Percentiles rank a stretch among this genome's conserved stretches.
phyloP scores from a whole-genome alignment of 2,329 filamentous ascomycete species.

The Emmonsiellopsis sp. region DNA sequence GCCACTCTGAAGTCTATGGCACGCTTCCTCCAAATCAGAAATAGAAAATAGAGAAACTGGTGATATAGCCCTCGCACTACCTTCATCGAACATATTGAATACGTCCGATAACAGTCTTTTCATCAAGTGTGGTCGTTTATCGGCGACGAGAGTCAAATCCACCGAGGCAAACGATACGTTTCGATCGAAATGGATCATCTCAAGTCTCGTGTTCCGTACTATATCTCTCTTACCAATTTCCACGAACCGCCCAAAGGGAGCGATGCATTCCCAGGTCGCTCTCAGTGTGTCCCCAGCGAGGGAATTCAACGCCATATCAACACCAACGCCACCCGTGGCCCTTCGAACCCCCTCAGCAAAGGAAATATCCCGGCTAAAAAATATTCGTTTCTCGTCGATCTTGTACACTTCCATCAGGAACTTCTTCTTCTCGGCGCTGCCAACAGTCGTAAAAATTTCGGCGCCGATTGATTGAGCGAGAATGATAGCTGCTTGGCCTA shows the following conservation, averaged over 20 bases:
- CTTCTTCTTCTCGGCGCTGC: conserved; percentile 4
- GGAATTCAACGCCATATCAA: conserved; percentile 13
- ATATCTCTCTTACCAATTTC: conserved; percentile 39
- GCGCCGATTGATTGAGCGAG: conserved; percentile 12
- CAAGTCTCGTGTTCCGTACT: conserved; percentile 25
- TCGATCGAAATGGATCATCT: conserved; percentile 33
- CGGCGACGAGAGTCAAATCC: conserved; percentile 7
- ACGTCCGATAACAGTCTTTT: conserved; percentile 1
- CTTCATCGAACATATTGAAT: conserved; percentile 3
- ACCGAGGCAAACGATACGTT: conserved; percentile 27
- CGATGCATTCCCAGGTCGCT: conserved; percentile 9
- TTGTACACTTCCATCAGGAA: conserved; percentile 6
- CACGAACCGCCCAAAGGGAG: conserved; percentile 24
- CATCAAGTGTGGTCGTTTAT: conserved; percentile 3
- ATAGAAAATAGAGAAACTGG: conserved; percentile 8
- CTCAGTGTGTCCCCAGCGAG: conserved; percentile 9
- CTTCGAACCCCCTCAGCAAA: conserved; percentile 1
- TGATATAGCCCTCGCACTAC: conserved; percentile 6
- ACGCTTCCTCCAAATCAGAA: conserved; percentile 14
- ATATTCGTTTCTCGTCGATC: conserved; percentile 4
- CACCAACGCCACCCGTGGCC: conserved; percentile 3
- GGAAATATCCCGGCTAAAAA: conserved; percentile 4
- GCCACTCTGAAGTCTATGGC: conserved; percentile 24
- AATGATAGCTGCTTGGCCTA: conserved; percentile 13
- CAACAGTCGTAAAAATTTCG: conserved; percentile 13